phyloP scores from a whole-genome alignment of 2,329 filamentous ascomycete genomes.

The Mycogone perniciosa region DNA sequence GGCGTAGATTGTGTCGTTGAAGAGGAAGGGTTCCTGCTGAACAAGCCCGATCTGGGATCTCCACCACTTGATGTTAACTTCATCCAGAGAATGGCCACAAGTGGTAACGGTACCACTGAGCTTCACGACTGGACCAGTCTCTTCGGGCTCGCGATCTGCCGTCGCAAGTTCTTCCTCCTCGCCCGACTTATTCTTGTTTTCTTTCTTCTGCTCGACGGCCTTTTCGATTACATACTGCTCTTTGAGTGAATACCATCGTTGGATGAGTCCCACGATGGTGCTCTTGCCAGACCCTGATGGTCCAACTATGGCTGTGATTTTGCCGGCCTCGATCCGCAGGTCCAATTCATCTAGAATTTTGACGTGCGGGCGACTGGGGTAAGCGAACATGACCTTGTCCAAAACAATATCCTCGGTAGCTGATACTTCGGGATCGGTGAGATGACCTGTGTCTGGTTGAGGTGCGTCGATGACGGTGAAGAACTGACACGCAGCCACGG shows the following conservation, averaged over 20 bases:
- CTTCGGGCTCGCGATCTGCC: slow-evolving; percentile 27
- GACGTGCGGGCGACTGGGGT: slow-evolving; percentile 59
- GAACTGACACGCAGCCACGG: slow-evolving; percentile 52
- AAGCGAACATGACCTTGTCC: slow-evolving; percentile 62
- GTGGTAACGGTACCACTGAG: slow-evolving; percentile 44
- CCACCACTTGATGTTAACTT: slow-evolving; percentile 59
- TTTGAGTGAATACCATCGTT: slow-evolving; percentile 63
- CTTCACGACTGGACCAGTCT: slow-evolving; percentile 37
- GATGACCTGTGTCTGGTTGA: slow-evolving; percentile 27
- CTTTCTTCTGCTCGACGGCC: slow-evolving; percentile 41
- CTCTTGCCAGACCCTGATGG: slow-evolving; percentile 69
- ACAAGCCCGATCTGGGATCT: slow-evolving; percentile 57
- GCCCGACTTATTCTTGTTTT: slow-evolving; percentile 32
- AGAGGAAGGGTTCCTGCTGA: slow-evolving; percentile 62
- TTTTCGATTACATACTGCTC: slow-evolving; percentile 47
- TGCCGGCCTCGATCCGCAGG: slow-evolving; percentile 54
- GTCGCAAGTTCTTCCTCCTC: slow-evolving; percentile 23
- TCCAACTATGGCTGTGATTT: slow-evolving; percentile 68
- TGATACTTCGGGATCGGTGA: slow-evolving; percentile 32
- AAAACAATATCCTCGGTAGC: slow-evolving; percentile 41
- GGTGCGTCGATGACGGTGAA: slow-evolving; percentile 49
- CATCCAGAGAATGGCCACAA: slow-evolving; percentile 46
- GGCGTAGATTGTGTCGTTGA: slow-evolving; percentile 57
- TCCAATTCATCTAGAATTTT: slow-evolving; percentile 56
- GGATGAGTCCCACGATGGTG: slow-evolving; percentile 64